Evolutionary conservation across 371 early-diverging fungal species (phyloP).

Genomic region (Mucor sp.): DNA sequence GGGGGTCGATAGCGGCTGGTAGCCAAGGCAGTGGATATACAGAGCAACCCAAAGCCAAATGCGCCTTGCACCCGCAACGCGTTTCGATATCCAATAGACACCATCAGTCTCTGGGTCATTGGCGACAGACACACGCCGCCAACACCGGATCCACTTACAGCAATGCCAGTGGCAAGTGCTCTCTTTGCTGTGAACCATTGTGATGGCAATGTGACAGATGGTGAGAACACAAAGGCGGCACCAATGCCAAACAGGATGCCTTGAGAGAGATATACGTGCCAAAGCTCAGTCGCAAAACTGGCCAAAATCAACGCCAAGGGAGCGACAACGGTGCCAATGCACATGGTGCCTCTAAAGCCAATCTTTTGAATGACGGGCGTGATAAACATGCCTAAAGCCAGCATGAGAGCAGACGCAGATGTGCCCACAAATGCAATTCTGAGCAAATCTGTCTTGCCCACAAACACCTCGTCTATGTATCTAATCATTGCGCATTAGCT

Average conservation of each 20-base stretch:
- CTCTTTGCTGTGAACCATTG: constrained; percentile 76
- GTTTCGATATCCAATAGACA: constrained; percentile 53
- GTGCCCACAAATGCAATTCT: constrained; percentile 60
- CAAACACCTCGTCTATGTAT: constrained; percentile 39
- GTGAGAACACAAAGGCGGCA: constrained; percentile 58
- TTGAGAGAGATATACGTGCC: constrained; percentile 68
- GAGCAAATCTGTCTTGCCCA: constrained; percentile 30
- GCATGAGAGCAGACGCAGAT: constrained; percentile 45
- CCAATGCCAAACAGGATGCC: constrained; percentile 64
- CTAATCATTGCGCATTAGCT: constrained; percentile 3
- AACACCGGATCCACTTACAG: constrained; percentile 74
- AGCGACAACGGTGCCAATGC: constrained; percentile 55
- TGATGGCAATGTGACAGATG: constrained; percentile 64
- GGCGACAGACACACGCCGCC: constrained; percentile 73
- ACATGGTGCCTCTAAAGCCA: constrained; percentile 61
- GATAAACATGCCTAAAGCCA: constrained; percentile 59
- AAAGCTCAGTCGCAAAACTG: constrained; percentile 58
- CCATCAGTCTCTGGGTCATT: constrained; percentile 55
- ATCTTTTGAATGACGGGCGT: constrained; percentile 61
- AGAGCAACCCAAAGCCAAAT: constrained; percentile 38
- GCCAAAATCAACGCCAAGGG: constrained; percentile 57
- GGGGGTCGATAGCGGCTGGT: constrained; percentile 36
- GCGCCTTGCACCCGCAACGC: constrained; percentile 48
- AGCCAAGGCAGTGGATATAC: constrained; percentile 40
- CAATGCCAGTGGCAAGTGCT: constrained; percentile 80